These are phyloP conservation scores for Cyclotella distinguenda DNA, from an alignment of 108 stramenopile genomes.

Conservation along the genomic window DNA sequence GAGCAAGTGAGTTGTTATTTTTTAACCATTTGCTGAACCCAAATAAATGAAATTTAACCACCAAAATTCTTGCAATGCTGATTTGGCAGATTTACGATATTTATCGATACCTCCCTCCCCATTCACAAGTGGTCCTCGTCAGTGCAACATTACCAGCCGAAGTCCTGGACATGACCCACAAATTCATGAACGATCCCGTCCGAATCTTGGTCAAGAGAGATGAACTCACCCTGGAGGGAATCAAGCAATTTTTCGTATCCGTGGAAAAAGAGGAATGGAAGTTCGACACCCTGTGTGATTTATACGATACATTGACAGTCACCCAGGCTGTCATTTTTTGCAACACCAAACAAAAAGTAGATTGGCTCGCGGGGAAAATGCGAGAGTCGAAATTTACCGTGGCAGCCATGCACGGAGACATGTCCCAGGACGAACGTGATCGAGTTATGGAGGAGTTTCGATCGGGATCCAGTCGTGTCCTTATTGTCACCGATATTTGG, in stretches of 20 bases:
- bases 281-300: conserved; percentile 98
- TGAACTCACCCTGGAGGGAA: conserved; percentile 98
- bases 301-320: conserved; percentile 98
- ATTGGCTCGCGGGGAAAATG: conserved; percentile 96
- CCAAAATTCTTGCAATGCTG: background rate
- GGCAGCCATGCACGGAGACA: conserved; percentile 96
- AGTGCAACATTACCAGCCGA: conserved; percentile 94
- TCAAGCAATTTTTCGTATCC: conserved; percentile 96
- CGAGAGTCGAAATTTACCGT: conserved; percentile 96
- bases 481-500: conserved; percentile 99
- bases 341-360: conserved; percentile 97
- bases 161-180: conserved; percentile 96
- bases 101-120: conserved; percentile 92
- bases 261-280: conserved; percentile 99
- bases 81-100: conserved; percentile 94
- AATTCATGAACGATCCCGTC: conserved; percentile 98
- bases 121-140: conserved; percentile 93
- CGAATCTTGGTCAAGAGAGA: conserved; percentile 96
- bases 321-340: conserved; percentile 99
- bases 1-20: conserved; percentile 52
- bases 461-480: conserved; percentile 90
- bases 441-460: conserved; percentile 98
- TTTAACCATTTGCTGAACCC: background rate
- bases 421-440: conserved; percentile 93
- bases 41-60: background rate